Evolutionary conservation across 2,329 filamentous ascomycete species (phyloP), one percentile per base, ranked within the genome.

Genomic region (Macrophomina pseudophaseolina): DNA sequence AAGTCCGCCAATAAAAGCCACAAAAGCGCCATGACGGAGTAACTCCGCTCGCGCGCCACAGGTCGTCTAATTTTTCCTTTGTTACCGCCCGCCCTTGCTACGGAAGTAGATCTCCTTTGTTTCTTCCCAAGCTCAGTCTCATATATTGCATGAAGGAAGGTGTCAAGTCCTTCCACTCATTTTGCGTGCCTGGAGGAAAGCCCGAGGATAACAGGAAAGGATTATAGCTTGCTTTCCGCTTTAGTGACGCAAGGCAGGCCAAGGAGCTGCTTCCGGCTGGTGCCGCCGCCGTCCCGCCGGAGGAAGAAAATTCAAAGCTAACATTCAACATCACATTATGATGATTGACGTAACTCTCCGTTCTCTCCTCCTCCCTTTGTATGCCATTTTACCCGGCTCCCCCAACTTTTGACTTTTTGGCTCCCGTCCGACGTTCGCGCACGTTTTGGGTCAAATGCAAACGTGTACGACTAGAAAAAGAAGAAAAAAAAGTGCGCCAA

Each of bases 191-290:
- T 44, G 7, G 42, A 44, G 42, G 5, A 44, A n/a, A n/a, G 12
- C 23, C 23, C 23, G 23, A 23, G 23, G 3, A 23, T 23, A 23
- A 23, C 23, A 23, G 23, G 23, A 23, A 23, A 23, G 23, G 23
- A 3, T 23, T 23, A 23, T 23, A 23, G 23, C 23, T 23, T 23
- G 23, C 23, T 23, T 23, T 23, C 23, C 23, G 23, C 23, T 23
- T 23, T 23, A 23, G 42, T 44, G 42, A 44, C 23, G 23, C 42
- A 60, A 46, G 33, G 11, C 18, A 28, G 8, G 23, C 23, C 38
- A 28, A 30, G 56, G 56, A 60, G 56, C n/a, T 35, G n/a, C 40
- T 32, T 60, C 56, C 42, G 56, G 6, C 40, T 18, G 18, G 18
- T 30, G 35, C 53, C 30, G 42, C 16, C n/a, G 28, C 40, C 56